These are phyloP conservation scores for Elymus sibiricus DNA, from an alignment of 176 grass and related monocot genomes.

Conservation along the genomic window DNA sequence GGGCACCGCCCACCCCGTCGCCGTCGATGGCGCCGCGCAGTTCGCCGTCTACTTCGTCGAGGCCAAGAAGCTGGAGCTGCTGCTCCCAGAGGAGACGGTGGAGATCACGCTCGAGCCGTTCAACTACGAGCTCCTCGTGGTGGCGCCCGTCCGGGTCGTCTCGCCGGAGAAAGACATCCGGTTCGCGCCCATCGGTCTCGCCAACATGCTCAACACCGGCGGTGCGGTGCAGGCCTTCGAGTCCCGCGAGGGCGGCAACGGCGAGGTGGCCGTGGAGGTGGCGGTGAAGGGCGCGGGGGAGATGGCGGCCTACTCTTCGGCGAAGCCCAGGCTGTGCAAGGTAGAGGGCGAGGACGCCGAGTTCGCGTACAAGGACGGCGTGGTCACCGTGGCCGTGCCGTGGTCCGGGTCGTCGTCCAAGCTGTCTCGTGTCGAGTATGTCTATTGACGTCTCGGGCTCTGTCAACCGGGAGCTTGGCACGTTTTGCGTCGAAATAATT, in stretches of 20 bases:
- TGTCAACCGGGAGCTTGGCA: background rate
- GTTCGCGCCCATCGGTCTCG: slow-evolving; percentile 76
- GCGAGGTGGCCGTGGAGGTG: slow-evolving; percentile 26
- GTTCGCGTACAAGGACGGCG: slow-evolving; percentile 46
- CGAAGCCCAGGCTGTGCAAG: slow-evolving; percentile 42
- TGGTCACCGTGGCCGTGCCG: slow-evolving; percentile 59
- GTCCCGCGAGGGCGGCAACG: background rate
- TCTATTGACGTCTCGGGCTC: slow-evolving; percentile 30
- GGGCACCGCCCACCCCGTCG: slow-evolving; percentile 18
- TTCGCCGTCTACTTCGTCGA: slow-evolving; percentile 66
- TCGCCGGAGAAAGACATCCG: background rate
- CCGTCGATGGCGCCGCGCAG: slow-evolving; percentile 23
- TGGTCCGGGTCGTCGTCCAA: slow-evolving; percentile 75
- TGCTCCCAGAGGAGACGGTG: slow-evolving; percentile 45
- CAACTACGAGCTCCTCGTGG: slow-evolving; percentile 80
- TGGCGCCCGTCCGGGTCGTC: slow-evolving; percentile 58
- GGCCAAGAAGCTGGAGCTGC: slow-evolving; percentile 41
- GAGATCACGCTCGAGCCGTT: slow-evolving; percentile 64
- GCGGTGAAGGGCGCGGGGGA: slow-evolving; percentile 66
- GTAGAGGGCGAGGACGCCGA: slow-evolving; percentile 48
- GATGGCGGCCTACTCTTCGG: slow-evolving; percentile 72
- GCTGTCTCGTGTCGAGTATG: slow-evolving; percentile 47
- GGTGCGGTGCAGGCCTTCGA: slow-evolving; percentile 68
- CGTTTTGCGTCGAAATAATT: background rate
- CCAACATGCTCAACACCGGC: slow-evolving; percentile 84